Evolutionary conservation across 106 monocot species (phyloP), one percentile per base, ranked within the genome.

Genomic region (Triglochin maritima): DNA sequence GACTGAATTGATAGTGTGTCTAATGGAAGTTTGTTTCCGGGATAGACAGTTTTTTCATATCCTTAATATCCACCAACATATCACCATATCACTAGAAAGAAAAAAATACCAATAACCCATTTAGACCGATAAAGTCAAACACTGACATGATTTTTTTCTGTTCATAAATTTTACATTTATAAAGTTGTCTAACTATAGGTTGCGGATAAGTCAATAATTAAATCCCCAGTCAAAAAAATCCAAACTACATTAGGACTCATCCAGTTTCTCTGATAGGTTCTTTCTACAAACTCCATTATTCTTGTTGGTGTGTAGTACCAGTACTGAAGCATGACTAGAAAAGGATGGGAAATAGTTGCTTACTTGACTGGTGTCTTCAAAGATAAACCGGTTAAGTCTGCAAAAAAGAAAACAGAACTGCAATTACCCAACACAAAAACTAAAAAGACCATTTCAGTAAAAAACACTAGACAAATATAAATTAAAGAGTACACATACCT

Each of bases 321-420:
- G 29, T 29, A 29, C 29, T 29, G 29, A 29, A 29, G 60, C 48
- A 9, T 41, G 49, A 49, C n/a, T 12, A 60, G 15, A 50, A 50
- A 62, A 71, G 50, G 12, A 17, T 29, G 4, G n/a, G 47, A 54
- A 6, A 3, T 12, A 47, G n/a, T 6, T 13, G 47, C 70, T 63
- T 74, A 82, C 89, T 77, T 90, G 56, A 81, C 83, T 6, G 81
- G 77, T 43, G 81, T 56, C 75, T 75, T 86, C 29, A 86, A 44
- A 14, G 76, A 60, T 5, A 76, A 16, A 44, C 46, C 75, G 59
- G 46, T 65, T 71, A 90, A 66, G 81, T 86, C 89, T 90, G 83
- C 68, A 69, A 60, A 45, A 71, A 44, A 79, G 7, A 68, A 62
- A 50, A 53, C 14, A 3, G 17, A 29, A 17, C 46, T 49, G 7